These are phyloP conservation scores for Microdochium paspali DNA, from an alignment of 2,329 filamentous ascomycete genomes.

Conservation along the genomic window DNA sequence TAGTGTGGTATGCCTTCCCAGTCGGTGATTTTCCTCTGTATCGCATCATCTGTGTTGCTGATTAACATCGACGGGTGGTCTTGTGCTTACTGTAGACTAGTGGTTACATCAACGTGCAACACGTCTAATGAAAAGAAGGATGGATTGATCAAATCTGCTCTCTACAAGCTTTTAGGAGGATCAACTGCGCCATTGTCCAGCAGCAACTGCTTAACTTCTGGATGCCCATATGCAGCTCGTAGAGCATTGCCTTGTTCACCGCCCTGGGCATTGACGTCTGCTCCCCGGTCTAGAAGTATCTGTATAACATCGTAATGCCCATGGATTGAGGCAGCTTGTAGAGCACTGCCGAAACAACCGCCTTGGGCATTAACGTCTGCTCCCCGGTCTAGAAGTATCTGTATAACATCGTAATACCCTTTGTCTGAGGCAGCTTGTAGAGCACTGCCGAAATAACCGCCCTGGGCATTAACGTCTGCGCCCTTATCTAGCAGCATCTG, in stretches of 20 bases:
- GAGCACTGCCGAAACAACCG: constrained; percentile 9
- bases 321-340: constrained; percentile 5
- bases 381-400: neutral
- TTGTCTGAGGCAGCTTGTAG: constrained; percentile 4
- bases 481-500: constrained; percentile 8
- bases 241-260: constrained; percentile 2
- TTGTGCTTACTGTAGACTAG: no score
- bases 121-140: no score
- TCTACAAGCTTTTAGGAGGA: no score
- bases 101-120: no score
- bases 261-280: constrained; percentile 5
- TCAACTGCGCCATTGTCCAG: neutral
- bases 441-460: constrained; percentile 2
- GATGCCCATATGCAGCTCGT: constrained; percentile 4
- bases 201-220: constrained; percentile 5
- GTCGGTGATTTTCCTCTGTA: no score
- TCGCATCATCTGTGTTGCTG: no score
- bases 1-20: no score
- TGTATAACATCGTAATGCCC: constrained; percentile 2
- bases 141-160: no score
- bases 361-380: constrained; percentile 5
- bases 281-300: constrained; percentile 9
- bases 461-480: constrained; percentile 7
- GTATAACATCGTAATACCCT: constrained; percentile 6
- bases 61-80: no score